phyloP scores from a whole-genome alignment of 306 rosid genomes.

The Quillaja saponaria region DNA sequence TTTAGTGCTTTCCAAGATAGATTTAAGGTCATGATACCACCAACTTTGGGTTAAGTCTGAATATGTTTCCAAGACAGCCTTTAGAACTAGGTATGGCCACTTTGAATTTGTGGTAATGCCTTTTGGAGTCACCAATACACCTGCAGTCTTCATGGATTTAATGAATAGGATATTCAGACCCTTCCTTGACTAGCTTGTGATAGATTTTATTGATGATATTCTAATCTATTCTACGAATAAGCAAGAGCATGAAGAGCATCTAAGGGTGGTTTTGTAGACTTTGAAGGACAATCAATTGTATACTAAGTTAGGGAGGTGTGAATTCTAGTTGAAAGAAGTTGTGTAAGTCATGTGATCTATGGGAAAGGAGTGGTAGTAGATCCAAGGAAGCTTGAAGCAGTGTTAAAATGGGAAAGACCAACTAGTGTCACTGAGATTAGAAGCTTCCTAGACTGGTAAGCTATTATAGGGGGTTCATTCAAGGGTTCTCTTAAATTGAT shows the following conservation, averaged over 20 bases:
- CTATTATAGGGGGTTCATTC: too few relatives aligned
- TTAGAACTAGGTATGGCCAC: too few relatives aligned
- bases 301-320: not conserved
- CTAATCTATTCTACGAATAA: rapidly evolving
- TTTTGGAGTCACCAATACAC: too few relatives aligned
- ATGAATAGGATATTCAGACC: too few relatives aligned
- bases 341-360: not conserved
- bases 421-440: not conserved
- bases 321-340: not conserved
- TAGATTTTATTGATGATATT: not conserved
- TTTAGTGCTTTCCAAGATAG: too few relatives aligned
- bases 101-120: too few relatives aligned
- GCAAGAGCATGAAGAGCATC: too few relatives aligned
- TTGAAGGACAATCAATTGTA: not conserved
- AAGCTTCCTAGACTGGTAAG: not conserved
- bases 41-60: too few relatives aligned
- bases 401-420: not conserved
- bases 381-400: not conserved
- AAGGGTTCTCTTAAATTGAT: too few relatives aligned
- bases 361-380: not conserved
- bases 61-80: too few relatives aligned
- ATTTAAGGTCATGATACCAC: too few relatives aligned
- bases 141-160: too few relatives aligned
- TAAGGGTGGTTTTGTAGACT: not conserved
- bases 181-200: not conserved